These are phyloP conservation scores for Pleurotus pulmonarius DNA, from an alignment of 768 basidiomycete species.

Conservation along the genomic window DNA sequence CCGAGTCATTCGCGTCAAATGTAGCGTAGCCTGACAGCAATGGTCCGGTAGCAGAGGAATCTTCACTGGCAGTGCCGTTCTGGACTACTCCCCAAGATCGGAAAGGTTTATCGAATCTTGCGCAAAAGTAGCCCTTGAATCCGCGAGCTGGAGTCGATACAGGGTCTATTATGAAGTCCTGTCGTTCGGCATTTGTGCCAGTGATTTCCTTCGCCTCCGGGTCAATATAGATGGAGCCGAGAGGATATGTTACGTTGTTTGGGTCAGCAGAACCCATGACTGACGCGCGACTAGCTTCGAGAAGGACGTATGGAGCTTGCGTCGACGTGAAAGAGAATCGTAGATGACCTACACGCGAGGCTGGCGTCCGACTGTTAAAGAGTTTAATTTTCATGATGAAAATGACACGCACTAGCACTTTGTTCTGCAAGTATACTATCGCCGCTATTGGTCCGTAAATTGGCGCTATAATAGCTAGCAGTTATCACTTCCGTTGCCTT, in stretches of 20 bases:
- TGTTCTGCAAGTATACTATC: conserved; percentile 55
- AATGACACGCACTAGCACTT: conserved; percentile 49
- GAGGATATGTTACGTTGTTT: conserved; percentile 47
- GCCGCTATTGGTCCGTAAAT: conserved; percentile 48
- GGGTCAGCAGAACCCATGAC: conserved; percentile 49
- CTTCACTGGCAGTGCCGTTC: conserved; percentile 32
- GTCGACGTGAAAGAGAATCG: conserved; percentile 56
- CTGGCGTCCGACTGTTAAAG: conserved; percentile 27
- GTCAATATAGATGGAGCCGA: conserved; percentile 47
- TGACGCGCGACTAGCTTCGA: conserved; percentile 65
- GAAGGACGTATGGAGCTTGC: conserved; percentile 50
- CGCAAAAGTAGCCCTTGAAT: conserved; percentile 59
- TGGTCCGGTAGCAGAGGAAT: conserved; percentile 32
- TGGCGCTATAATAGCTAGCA: conserved; percentile 55
- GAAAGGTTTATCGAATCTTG: conserved; percentile 49
- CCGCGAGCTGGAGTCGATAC: conserved; percentile 34
- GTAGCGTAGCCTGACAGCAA: conserved; percentile 48
- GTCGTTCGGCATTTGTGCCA: conserved; percentile 64
- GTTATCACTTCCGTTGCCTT: conserved; percentile 50
- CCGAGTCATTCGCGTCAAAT: conserved; percentile 29
- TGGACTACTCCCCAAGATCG: conserved; percentile 45
- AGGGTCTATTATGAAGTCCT: conserved; percentile 68
- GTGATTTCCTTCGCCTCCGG: conserved; percentile 44
- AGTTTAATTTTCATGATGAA: too few relatives aligned
- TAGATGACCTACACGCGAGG: conserved; percentile 73